Base-by-base conservation (phyloP, 2,329 filamentous ascomycete species). In the Leptographium radiaticola region DNA sequence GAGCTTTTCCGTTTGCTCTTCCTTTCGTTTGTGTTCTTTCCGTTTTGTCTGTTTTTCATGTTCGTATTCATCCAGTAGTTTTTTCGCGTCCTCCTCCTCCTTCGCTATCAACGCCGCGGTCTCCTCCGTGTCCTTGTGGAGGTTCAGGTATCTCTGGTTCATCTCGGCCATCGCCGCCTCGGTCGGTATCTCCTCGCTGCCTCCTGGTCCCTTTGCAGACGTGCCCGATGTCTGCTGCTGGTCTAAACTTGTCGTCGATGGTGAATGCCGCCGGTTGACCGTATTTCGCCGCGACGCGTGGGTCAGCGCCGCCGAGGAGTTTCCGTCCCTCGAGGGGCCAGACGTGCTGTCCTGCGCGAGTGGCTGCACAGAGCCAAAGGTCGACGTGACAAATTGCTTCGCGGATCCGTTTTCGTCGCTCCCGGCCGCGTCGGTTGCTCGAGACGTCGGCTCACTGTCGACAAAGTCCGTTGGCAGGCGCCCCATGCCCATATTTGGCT, bases 61-160 rank as follows among this genome's bases (percentile, higher is more conserved):
- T 53, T 84, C 80, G 36, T 95, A 66, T 46, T 87, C 81, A 42
- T 81, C 77, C 59, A 87, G 70, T 52, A 79, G 70, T n/a, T 75
- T 72, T 59, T 79, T 80, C 56, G 81, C 81, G 52, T 91, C 87
- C 40, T 81, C 80, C 54, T 87, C 82, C 58, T 90, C 87, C 53
- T 80, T 86, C 18, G 75, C 73, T 30, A 87, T 83, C 62, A 88
- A 79, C 43, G 76, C 76, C 58, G 87, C 77, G 20, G 85, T 77
- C 49, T 89, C 87, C 47, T 95, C 89, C 11, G 87, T 89, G 59
- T 98, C 91, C 57, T 82, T 83, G 38, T 90, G 81, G 49, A 95
- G 81, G 10, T 71, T 76, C 64, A 95, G 87, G 55, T 97, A 82
- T 57, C 82, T 84, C 60, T 87, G 82, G 11, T 89, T 94, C 36